These are phyloP conservation scores for Phytophthora macrochlamydospora DNA, from an alignment of 352 stramenopile species.

Conservation along the genomic window DNA sequence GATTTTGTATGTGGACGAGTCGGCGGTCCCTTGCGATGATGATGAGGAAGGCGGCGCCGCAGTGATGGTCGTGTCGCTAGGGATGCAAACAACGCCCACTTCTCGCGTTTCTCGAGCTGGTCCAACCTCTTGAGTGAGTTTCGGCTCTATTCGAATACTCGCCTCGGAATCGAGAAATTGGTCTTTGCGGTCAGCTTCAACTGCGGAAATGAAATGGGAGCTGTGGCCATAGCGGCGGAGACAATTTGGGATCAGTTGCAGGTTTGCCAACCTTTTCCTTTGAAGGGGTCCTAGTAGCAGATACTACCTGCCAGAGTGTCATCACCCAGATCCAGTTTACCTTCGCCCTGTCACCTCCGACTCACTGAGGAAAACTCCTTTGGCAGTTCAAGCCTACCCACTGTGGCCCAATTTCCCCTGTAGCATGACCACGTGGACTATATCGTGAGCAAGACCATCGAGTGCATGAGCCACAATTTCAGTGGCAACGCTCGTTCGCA, in stretches of 20 bases:
- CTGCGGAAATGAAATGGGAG: conserved; percentile 19
- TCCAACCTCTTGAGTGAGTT: no score
- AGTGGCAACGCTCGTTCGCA: no score
- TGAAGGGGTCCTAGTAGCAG: conserved; percentile 8
- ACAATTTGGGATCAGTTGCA: conserved; percentile 26
- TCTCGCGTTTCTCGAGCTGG: no score
- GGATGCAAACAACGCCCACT: conserved; percentile 15
- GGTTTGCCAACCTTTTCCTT: conserved; percentile 3
- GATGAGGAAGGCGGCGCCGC: conserved; percentile 9
- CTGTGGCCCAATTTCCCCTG: conserved; percentile 20
- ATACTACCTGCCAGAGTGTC: background rate
- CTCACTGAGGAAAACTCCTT: conserved; percentile 2
- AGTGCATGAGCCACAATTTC: conserved; percentile 74
- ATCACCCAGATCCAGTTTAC: conserved; percentile 7
- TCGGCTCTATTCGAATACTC: conserved; percentile 4
- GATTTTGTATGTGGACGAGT: conserved; percentile 19
- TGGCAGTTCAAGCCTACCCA: conserved; percentile 16
- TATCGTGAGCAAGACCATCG: conserved; percentile 68
- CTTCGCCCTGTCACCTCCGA: conserved; percentile 12
- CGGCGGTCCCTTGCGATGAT: conserved; percentile 2
- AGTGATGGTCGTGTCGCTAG: conserved; percentile 11
- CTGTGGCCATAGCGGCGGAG: conserved; percentile 22
- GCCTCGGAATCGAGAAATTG: background rate
- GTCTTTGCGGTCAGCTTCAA: background rate
- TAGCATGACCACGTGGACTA: conserved; percentile 61